Percentiles rank a stretch among this genome's conserved stretches.
Conservation (phyloP, 2,329 filamentous ascomycete species). For the Sporothrix brunneoviolacea region DNA sequence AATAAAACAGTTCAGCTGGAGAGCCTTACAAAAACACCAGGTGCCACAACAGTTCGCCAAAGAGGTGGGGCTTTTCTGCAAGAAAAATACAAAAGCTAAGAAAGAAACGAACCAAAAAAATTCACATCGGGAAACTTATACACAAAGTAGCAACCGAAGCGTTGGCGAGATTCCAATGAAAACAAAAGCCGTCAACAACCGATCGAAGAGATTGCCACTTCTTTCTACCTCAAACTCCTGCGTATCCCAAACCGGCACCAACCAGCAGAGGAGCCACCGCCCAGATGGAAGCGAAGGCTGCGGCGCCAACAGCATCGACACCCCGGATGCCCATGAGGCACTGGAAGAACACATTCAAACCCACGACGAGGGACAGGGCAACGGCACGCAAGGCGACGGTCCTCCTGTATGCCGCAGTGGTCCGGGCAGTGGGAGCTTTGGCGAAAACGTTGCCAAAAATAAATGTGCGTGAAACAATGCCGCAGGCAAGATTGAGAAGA, state of each 20-base stretch:
- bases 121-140: no score
- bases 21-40: no score
- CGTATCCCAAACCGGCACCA: conserved; percentile 50
- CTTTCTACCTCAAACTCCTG: conserved; percentile 21
- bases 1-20: no score
- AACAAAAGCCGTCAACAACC: no score
- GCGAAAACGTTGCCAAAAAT: conserved; percentile 69
- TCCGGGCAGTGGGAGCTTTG: conserved; percentile 46
- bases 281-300: conserved; percentile 70
- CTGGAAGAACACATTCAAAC: conserved; percentile 55
- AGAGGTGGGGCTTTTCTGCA: no score
- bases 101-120: no score
- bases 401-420: conserved; percentile 23
- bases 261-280: conserved; percentile 55
- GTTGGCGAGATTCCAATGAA: no score
- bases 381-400: conserved; percentile 59
- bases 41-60: no score
- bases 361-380: conserved; percentile 51
- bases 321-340: conserved; percentile 61
- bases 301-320: conserved; percentile 62
- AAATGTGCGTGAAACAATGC: conserved; percentile 56
- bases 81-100: no score
- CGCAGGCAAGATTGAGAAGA: background rate
- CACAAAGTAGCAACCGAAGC: no score
- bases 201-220: background rate